These are phyloP conservation scores for Eucalyptus cladocalyx DNA, from an alignment of 345 rosid genomes.

Conservation along the genomic window DNA sequence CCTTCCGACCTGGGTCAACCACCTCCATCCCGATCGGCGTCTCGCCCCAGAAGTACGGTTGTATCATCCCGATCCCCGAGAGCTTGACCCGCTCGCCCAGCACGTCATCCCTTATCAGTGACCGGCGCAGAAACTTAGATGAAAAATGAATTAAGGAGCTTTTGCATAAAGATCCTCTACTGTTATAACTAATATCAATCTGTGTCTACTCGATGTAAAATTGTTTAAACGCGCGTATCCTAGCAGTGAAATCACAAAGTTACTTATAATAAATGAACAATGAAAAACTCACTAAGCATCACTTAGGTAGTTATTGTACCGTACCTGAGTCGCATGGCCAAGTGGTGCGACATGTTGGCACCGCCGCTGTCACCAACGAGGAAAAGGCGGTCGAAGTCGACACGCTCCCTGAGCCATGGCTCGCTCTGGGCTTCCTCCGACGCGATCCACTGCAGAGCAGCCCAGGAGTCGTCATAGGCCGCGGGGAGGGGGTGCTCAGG, in stretches of 20 bases:
- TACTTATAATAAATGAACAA: not conserved
- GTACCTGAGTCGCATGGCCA: constrained; percentile 25
- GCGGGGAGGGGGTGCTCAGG: constrained; percentile 69
- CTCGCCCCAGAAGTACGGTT: constrained; percentile 62
- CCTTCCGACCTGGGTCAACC: constrained; percentile 18
- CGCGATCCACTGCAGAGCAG: constrained; percentile 40
- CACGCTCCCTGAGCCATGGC: constrained; percentile 43
- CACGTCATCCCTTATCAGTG: not conserved
- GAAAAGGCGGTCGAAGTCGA: constrained; percentile 25
- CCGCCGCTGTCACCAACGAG: constrained; percentile 71
- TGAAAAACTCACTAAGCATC: not conserved
- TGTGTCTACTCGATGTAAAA: not conserved
- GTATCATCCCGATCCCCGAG: constrained; percentile 48
- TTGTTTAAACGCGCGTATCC: not conserved
- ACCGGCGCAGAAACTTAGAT: not conserved
- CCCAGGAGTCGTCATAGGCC: constrained; percentile 69
- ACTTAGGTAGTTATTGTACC: not conserved
- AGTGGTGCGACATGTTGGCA: constrained; percentile 56
- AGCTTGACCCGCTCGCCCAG: constrained; percentile 10
- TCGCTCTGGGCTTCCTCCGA: not conserved
- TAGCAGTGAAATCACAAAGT: not conserved
- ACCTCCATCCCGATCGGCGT: constrained; percentile 45
- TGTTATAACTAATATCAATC: not conserved
- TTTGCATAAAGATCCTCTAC: not conserved
- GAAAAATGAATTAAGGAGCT: not conserved